phyloP scores from a whole-genome alignment of 1,284 basidiomycete genomes.

The Cutaneotrichosporon cavernicola region DNA sequence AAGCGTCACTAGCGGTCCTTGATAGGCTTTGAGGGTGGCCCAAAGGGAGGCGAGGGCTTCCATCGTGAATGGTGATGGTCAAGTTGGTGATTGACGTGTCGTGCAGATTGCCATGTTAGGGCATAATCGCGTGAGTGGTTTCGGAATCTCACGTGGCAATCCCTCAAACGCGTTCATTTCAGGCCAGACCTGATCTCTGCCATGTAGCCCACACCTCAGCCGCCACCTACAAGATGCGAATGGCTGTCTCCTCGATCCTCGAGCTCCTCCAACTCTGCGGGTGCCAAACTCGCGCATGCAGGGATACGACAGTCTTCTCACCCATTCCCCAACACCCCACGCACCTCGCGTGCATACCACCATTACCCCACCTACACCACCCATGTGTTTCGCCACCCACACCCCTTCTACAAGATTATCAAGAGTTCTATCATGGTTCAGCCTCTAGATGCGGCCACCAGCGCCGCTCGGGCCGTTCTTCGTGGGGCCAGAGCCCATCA shows the following conservation, averaged over 20 bases:
- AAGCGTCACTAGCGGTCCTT: background rate
- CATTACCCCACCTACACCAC: background rate
- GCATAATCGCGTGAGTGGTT: background rate
- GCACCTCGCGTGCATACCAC: background rate
- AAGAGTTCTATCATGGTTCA: background rate
- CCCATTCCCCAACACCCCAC: too few relatives aligned
- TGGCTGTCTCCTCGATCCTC: too few relatives aligned
- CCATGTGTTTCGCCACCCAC: background rate
- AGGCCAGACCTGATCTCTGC: too few relatives aligned
- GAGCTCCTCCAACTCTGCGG: too few relatives aligned
- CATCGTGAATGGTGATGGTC: background rate
- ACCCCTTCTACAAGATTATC: slow-evolving; percentile 1
- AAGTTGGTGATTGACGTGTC: background rate
- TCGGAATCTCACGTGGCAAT: too few relatives aligned
- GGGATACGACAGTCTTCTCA: too few relatives aligned
- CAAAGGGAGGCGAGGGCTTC: slow-evolving; percentile 6
- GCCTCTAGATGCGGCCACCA: slow-evolving; percentile 2
- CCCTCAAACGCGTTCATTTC: too few relatives aligned
- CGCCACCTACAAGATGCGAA: too few relatives aligned
- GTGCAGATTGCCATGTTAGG: background rate
- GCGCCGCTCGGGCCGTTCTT: slow-evolving; percentile 7
- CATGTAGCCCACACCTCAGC: too few relatives aligned
- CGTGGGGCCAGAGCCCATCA: slow-evolving; percentile 4
- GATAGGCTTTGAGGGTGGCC: slow-evolving; percentile 5
- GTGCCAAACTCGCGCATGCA: too few relatives aligned